Conservation (phyloP, 257 asterid genomes). For the Nyctanthes arbortristis region DNA sequence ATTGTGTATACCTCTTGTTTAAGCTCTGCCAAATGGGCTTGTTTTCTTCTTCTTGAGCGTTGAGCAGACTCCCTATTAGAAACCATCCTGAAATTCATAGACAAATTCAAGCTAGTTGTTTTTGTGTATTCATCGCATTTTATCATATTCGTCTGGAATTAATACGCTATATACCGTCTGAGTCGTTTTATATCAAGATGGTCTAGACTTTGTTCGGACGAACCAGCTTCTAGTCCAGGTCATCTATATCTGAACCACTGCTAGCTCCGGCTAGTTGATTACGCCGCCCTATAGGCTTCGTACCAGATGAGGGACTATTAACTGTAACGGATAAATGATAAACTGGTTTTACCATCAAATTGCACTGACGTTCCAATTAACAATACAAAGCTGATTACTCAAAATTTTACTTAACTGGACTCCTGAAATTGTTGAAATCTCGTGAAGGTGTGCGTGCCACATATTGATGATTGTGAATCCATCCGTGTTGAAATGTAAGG, state of each 20-base stretch:
- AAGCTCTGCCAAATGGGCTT: conserved; percentile 73
- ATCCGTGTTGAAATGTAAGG: background rate
- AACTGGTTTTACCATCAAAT: conserved; percentile 12
- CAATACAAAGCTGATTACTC: background rate
- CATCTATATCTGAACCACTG: conserved; percentile 84
- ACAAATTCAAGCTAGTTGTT: background rate
- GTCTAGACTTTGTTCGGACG: conserved; percentile 62
- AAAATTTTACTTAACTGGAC: background rate
- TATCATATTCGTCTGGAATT: background rate
- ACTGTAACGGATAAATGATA: conserved; percentile 40
- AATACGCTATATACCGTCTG: conserved; percentile 46
- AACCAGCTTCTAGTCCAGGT: conserved; percentile 63
- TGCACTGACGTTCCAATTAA: background rate
- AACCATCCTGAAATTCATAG: conserved; percentile 56
- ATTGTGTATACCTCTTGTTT: conserved; percentile 76
- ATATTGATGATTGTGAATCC: background rate
- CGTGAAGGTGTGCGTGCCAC: background rate
- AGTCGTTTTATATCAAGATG: conserved; percentile 51
- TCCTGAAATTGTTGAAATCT: background rate
- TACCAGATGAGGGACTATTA: conserved; percentile 63
- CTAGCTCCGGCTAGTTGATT: conserved; percentile 49
- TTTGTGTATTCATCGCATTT: background rate
- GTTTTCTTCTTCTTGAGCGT: conserved; percentile 83
- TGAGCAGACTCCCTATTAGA: conserved; percentile 87
- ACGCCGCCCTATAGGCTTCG: conserved; percentile 42